Evolutionary conservation across 73 alveolate species (phyloP).

Genomic region (Tetrahymena borealis): DNA sequence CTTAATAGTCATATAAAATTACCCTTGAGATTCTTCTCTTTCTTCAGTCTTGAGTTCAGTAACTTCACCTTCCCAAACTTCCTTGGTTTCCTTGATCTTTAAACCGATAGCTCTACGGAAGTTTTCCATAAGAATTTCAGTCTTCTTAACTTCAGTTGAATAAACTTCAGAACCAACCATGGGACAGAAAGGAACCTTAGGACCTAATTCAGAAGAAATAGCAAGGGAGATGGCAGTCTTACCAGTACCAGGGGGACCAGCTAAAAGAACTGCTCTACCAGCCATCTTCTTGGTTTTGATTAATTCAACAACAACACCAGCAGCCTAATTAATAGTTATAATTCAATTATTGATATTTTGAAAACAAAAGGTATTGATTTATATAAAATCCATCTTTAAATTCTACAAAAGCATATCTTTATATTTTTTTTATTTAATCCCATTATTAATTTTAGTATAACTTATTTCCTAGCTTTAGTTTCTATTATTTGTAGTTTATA

Average conservation of each 20-base stretch:
- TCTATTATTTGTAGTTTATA: no score
- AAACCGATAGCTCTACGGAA: constrained; percentile 99
- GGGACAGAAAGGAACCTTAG: constrained; percentile 99
- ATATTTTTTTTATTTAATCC: no score
- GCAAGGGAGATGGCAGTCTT: constrained; percentile 98
- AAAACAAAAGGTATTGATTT: no score
- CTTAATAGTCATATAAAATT: constrained; percentile 21
- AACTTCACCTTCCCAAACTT: constrained; percentile 99
- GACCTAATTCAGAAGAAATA: constrained; percentile 98
- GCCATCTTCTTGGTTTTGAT: constrained; percentile 99
- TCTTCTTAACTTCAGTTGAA: constrained; percentile 97
- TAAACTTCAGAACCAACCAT: constrained; percentile 99
- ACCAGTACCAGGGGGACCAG: constrained; percentile 99
- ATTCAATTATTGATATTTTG: neutral
- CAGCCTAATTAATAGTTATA: constrained; percentile 82
- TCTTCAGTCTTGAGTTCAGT: constrained; percentile 99
- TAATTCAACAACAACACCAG: constrained; percentile 98
- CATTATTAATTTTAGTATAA: no score
- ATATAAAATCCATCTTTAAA: no score
- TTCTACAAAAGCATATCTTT: no score
- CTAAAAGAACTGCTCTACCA: constrained; percentile 98
- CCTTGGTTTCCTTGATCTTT: constrained; percentile 97
- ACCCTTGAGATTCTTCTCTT: constrained; percentile 84
- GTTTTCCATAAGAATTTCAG: constrained; percentile 99
- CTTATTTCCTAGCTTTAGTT: no score